Conservation (phyloP, 352 stramenopile genomes). For the Globisporangium irregulare region DNA sequence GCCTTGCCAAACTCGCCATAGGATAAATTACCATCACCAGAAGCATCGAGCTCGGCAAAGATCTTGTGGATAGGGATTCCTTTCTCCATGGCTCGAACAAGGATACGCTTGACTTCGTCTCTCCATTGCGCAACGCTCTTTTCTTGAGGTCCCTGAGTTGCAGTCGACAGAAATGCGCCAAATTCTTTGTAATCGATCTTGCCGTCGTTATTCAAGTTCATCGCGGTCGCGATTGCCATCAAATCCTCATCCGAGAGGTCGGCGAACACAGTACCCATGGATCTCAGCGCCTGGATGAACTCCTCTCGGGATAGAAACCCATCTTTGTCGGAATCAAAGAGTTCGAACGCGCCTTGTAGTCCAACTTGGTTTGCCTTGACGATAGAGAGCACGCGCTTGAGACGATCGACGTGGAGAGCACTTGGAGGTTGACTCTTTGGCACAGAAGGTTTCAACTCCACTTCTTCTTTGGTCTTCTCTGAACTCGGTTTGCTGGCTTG, state of each 20-base stretch:
- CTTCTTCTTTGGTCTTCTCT: background rate
- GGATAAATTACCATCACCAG: slow-evolving; percentile 56
- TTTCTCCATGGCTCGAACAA: slow-evolving; percentile 52
- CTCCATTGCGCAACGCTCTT: slow-evolving; percentile 23
- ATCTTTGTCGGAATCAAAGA: slow-evolving; percentile 46
- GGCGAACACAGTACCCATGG: slow-evolving; percentile 41
- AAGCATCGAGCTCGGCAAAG: slow-evolving; percentile 61
- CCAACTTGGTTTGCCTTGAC: slow-evolving; percentile 30
- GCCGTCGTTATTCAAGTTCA: slow-evolving; percentile 52
- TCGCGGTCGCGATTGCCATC: slow-evolving; percentile 22
- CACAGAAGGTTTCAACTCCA: background rate
- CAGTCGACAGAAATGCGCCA: slow-evolving; percentile 25
- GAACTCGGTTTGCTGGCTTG: background rate
- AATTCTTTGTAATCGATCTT: slow-evolving; percentile 48
- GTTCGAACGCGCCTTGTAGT: slow-evolving; percentile 33
- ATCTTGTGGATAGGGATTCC: slow-evolving; percentile 58
- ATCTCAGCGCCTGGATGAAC: slow-evolving; percentile 45
- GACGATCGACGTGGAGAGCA: slow-evolving; percentile 25
- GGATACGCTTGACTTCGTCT: slow-evolving; percentile 52
- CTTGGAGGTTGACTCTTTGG: background rate
- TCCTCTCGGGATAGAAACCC: slow-evolving; percentile 41
- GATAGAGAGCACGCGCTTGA: slow-evolving; percentile 37
- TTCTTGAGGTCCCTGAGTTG: background rate
- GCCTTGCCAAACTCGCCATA: slow-evolving; percentile 50
- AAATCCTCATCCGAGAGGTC: slow-evolving; percentile 44